Percentiles rank a stretch among this genome's conserved stretches.
These are phyloP conservation scores for Ceratobasidium theobromae DNA, from an alignment of 1,284 basidiomycete genomes.

Conservation along the genomic window DNA sequence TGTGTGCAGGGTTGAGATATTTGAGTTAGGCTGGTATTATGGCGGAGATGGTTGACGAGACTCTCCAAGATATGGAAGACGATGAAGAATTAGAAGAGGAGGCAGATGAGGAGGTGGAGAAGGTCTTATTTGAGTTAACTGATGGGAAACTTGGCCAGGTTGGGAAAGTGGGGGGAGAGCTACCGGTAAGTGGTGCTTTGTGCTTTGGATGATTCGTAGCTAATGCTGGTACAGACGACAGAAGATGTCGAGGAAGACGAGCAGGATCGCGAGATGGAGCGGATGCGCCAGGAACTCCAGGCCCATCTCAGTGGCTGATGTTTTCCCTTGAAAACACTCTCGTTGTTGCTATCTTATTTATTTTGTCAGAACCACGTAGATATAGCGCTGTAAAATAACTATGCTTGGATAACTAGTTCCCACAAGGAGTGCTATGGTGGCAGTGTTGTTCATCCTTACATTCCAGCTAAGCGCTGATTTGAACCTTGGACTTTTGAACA, in stretches of 20 bases:
- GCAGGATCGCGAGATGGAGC: constrained; percentile 80
- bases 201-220: neutral
- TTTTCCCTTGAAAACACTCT: neutral
- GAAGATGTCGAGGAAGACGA: constrained; percentile 70
- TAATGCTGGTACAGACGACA: constrained; percentile 46
- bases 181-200: constrained; percentile 65
- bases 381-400: neutral
- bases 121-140: constrained; percentile 93
- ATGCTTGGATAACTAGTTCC: neutral
- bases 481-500: neutral
- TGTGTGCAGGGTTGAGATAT: constrained; percentile 11
- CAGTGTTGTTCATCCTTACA: constrained; percentile 1
- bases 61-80: constrained; percentile 75
- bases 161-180: constrained; percentile 67
- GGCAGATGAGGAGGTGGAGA: constrained; percentile 96
- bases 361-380: neutral
- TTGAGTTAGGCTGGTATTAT: constrained; percentile 77
- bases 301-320: constrained; percentile 73
- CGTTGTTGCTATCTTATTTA: constrained; percentile 21
- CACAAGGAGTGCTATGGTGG: neutral
- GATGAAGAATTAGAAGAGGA: constrained; percentile 96
- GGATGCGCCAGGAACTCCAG: constrained; percentile 82
- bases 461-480: constrained; percentile 15
- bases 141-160: constrained; percentile 91
- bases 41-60: constrained; percentile 92